These are phyloP conservation scores for Colletotrichum sp. DNA, from an alignment of 2,329 filamentous ascomycete genomes.

Conservation along the genomic window DNA sequence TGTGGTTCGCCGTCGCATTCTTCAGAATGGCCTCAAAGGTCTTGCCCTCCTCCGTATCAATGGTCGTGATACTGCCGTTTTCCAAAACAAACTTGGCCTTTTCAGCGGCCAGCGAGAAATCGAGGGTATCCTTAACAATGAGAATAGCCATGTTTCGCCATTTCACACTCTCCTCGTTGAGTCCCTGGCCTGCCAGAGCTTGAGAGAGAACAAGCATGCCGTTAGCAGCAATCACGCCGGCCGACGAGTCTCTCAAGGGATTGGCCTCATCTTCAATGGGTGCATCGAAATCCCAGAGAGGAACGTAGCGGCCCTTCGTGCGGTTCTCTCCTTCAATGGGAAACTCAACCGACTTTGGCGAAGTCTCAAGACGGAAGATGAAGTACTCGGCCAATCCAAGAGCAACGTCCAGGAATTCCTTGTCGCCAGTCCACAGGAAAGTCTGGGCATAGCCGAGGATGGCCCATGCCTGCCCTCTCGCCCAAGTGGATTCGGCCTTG, in stretches of 20 bases:
- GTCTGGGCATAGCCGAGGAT: constrained; percentile 56
- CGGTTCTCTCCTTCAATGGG: constrained; percentile 22
- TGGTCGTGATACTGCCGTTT: background rate
- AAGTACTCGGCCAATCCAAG: constrained; percentile 55
- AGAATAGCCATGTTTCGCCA: constrained; percentile 31
- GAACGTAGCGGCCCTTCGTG: constrained; percentile 30
- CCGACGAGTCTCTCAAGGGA: constrained; percentile 40
- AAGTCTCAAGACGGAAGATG: constrained; percentile 40
- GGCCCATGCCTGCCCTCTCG: constrained; percentile 57
- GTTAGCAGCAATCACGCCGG: constrained; percentile 45
- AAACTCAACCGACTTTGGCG: constrained; percentile 33
- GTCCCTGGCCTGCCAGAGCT: constrained; percentile 26
- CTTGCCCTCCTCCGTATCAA: constrained; percentile 15
- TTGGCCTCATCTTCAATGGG: constrained; percentile 34
- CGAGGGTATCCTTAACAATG: constrained; percentile 34
- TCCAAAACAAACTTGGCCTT: constrained; percentile 12
- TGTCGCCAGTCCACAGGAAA: constrained; percentile 51
- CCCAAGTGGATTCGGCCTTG: constrained; percentile 51
- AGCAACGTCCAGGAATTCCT: constrained; percentile 48
- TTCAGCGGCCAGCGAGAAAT: constrained; percentile 28
- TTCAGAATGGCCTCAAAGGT: constrained; percentile 36
- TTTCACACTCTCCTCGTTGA: constrained; percentile 17
- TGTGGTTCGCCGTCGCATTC: constrained; percentile 40
- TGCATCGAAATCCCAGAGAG: constrained; percentile 54
- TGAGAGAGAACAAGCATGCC: constrained; percentile 44